These are phyloP conservation scores for Heliamphora pulchella DNA, from an alignment of 179 eudicot species.

Conservation along the genomic window DNA sequence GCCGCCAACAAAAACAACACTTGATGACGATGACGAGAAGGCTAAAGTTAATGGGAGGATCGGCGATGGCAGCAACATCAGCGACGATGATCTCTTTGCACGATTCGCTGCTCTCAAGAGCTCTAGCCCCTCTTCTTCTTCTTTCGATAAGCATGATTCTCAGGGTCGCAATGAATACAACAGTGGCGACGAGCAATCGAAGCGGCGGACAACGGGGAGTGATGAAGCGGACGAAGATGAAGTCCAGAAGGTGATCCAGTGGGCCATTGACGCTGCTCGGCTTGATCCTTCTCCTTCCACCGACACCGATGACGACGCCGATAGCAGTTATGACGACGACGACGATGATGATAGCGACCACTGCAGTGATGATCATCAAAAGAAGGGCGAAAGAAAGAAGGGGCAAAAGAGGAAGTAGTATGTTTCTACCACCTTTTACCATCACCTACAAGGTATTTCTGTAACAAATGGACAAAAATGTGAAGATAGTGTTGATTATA, in stretches of 20 bases:
- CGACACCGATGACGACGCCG: constrained; percentile 34
- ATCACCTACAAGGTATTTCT: neutral
- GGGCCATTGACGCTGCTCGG: constrained; percentile 89
- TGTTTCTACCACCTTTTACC: neutral
- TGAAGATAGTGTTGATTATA: neutral
- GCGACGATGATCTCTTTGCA: constrained; percentile 44
- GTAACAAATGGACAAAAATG: neutral
- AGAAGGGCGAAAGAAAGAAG: constrained; percentile 19
- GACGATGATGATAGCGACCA: constrained; percentile 21
- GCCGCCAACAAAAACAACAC: neutral
- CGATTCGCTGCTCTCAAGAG: constrained; percentile 66
- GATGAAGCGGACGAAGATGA: constrained; percentile 53
- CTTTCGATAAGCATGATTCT: neutral
- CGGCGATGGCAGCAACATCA: neutral
- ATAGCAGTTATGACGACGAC: constrained; percentile 12
- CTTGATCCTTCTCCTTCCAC: constrained; percentile 77
- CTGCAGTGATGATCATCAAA: constrained; percentile 15
- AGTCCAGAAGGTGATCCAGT: constrained; percentile 66
- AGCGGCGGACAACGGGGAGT: neutral
- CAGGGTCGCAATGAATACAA: neutral
- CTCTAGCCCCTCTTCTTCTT: constrained; percentile 34
- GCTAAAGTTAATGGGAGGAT: neutral
- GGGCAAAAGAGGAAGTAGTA: constrained; percentile 29
- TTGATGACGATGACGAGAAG: constrained; percentile 28
- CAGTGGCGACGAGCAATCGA: neutral